These are phyloP conservation scores for Saposhnikovia divaricata DNA, from an alignment of 129 eudicot species.

Conservation along the genomic window DNA sequence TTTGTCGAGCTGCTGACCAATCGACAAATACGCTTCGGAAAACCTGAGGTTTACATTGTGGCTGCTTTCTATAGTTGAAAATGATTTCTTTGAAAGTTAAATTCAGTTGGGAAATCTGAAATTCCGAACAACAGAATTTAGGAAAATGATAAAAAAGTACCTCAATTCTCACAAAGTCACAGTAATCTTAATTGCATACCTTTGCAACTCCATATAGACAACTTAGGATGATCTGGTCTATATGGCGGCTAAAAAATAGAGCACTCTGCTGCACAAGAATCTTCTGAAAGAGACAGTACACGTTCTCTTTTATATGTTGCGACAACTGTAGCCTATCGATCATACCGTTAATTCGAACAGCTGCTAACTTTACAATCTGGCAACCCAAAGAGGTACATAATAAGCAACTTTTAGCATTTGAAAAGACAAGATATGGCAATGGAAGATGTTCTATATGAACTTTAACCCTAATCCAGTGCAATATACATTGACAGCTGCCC, in stretches of 20 bases:
- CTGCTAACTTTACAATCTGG: constrained; percentile 90
- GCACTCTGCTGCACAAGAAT: constrained; percentile 56
- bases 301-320: constrained; percentile 73
- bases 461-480: background rate
- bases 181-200: constrained; percentile 41
- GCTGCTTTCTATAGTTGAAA: constrained; percentile 75
- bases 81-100: constrained; percentile 85
- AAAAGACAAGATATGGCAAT: background rate
- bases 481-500: too few species aligned
- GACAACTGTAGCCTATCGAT: constrained; percentile 77
- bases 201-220: constrained; percentile 97
- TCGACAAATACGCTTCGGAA: constrained; percentile 82
- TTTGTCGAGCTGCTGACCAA: constrained; percentile 49
- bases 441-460: background rate
- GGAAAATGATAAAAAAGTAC: constrained; percentile 3
- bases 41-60: constrained; percentile 92
- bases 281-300: constrained; percentile 81
- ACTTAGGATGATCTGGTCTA: constrained; percentile 91
- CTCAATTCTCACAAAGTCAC: constrained; percentile 6
- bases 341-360: constrained; percentile 97
- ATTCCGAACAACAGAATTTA: constrained; percentile 12
- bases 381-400: background rate
- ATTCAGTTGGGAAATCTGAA: constrained; percentile 85
- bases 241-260: constrained; percentile 78
- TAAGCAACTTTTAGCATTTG: background rate